Evolutionary conservation across 169 alveolate genomes (phyloP), one percentile per base, ranked within the genome.

Genomic region (Fabrea salina): DNA sequence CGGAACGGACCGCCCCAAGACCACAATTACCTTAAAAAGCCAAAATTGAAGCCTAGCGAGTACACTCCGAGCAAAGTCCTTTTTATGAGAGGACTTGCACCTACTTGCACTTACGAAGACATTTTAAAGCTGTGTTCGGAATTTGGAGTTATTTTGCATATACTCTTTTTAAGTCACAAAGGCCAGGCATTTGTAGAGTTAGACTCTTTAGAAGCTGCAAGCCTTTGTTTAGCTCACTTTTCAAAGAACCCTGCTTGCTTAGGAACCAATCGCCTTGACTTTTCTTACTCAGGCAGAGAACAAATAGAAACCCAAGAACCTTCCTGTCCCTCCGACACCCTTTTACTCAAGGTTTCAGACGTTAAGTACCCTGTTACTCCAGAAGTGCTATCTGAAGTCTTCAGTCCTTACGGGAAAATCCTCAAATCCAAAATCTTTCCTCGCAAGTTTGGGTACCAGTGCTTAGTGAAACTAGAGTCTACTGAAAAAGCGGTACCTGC

Each of bases 141-240:
- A 53, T 71, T 41, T 64, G 87, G 87, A 22, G 41, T 5, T 16
- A 75, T 79, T 11, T 56, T 50, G 19, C 53, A 51, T 27, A 78
- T 80, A 0, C 47, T 84, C 37, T 66, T 61, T 4, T 25, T 84
- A 43, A 84, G 67, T 19, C 51, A 79, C 43, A 84, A 68, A 54
- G 86, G 71, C 66, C 66, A 84, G 5, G 90, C 87, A 5, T 84
- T 84, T 75, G 61, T 84, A 4, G 64, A 84, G 32, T 84, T 80
- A 50, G 70, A 66, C 8, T 8, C 50, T 6, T 7, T 43, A 11
- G 83, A 79, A 74, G 70, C 68, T 13, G 90, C 90, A 25, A 68
- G 50, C 13, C 13, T 25, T 11, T 80, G 90, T 41, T 47, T 84
- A 0, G 51, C 7, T 50, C 30, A 8, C 80, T 27, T 66, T 37